Conservation (phyloP, 495 filamentous ascomycete genomes). For the Massariosphaeria phaeospora region DNA sequence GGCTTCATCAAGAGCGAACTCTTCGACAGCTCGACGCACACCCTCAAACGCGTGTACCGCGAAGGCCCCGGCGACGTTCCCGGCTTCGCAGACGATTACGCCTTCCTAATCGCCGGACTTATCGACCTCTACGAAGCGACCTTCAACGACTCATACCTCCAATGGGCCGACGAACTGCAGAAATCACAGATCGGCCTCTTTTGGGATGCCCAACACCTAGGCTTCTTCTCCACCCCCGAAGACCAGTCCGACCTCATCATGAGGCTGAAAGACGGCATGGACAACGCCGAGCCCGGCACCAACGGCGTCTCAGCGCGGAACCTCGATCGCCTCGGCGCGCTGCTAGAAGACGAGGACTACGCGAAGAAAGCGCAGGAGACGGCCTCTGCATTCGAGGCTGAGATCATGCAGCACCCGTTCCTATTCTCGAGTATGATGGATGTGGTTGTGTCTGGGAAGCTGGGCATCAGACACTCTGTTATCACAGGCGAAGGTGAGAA, state of each 20-base stretch:
- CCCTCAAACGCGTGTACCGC: slow-evolving; percentile 71
- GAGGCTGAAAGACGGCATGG: slow-evolving; percentile 88
- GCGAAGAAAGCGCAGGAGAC: slow-evolving; percentile 64
- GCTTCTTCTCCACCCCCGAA: slow-evolving; percentile 79
- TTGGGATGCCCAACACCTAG: slow-evolving; percentile 51
- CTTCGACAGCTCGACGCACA: slow-evolving; percentile 58
- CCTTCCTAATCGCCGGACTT: slow-evolving; percentile 78
- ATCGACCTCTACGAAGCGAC: slow-evolving; percentile 86
- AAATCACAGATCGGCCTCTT: slow-evolving; percentile 47
- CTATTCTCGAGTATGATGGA: slow-evolving; percentile 76
- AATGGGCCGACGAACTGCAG: slow-evolving; percentile 81
- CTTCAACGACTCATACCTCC: slow-evolving; percentile 70
- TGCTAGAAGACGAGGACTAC: slow-evolving; percentile 65
- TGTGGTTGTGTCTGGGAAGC: slow-evolving; percentile 60
- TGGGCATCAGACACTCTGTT: slow-evolving; percentile 53
- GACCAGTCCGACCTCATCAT: slow-evolving; percentile 70
- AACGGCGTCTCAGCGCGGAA: slow-evolving; percentile 84
- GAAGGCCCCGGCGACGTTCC: slow-evolving; percentile 65
- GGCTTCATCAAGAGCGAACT: slow-evolving; percentile 74
- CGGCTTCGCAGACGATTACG: slow-evolving; percentile 94
- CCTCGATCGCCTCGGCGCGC: slow-evolving; percentile 66
- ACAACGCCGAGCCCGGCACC: slow-evolving; percentile 79
- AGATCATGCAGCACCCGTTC: slow-evolving; percentile 88
- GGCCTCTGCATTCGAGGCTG: slow-evolving; percentile 76
- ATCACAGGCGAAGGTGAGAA: slow-evolving; percentile 37